These are phyloP conservation scores for Colletotrichum caudatum DNA, from an alignment of 2,329 filamentous ascomycete genomes.

Conservation along the genomic window DNA sequence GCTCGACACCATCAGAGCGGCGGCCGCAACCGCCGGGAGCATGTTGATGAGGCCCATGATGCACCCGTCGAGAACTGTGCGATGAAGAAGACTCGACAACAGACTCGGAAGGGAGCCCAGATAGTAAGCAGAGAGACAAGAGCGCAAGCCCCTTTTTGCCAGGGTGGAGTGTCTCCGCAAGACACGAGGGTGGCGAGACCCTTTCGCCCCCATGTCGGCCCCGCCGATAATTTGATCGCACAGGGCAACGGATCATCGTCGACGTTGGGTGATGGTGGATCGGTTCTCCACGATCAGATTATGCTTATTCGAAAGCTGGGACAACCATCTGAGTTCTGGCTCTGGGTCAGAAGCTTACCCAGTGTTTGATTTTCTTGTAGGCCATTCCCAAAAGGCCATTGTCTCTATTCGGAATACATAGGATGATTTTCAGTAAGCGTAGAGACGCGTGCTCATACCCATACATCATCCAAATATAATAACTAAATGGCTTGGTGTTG, in stretches of 20 bases:
- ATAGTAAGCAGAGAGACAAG: not conserved
- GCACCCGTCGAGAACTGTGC: not conserved
- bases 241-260: not conserved
- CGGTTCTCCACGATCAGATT: not conserved
- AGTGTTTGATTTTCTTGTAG: not conserved
- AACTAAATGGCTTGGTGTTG: too few relatives aligned
- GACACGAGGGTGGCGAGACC: not conserved
- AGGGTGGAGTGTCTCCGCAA: conserved; percentile 9
- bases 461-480: not conserved
- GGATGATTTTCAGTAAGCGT: not conserved
- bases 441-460: not conserved
- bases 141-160: not conserved
- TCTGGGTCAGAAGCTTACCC: not conserved
- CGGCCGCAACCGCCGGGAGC: conserved; percentile 9
- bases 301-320: not conserved
- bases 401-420: not conserved
- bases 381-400: not conserved
- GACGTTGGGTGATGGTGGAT: not conserved
- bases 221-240: not conserved
- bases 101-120: not conserved
- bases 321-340: not conserved
- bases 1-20: conserved; percentile 22
- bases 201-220: conserved; percentile 2
- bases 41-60: conserved; percentile 33
- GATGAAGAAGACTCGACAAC: conserved; percentile 1